These are phyloP conservation scores for Oleoguttula mirabilis DNA, from an alignment of 495 filamentous ascomycete genomes.

Conservation along the genomic window DNA sequence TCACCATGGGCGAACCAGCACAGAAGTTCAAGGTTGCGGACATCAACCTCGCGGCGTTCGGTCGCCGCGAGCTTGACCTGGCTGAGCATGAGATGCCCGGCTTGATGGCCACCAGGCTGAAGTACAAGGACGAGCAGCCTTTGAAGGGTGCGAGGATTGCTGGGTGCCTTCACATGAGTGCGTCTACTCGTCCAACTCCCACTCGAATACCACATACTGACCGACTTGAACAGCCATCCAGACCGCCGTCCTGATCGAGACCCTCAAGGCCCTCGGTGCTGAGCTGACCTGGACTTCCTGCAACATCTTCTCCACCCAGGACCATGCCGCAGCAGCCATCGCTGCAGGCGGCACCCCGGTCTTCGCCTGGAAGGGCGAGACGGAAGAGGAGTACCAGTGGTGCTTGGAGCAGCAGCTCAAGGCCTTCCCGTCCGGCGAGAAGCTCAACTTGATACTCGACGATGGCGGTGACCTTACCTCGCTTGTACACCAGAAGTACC, in stretches of 20 bases:
- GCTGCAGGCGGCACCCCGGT: conserved; percentile 88
- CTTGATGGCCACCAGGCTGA: conserved; percentile 85
- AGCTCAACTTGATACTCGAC: conserved; percentile 96
- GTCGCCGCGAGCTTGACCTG: conserved; percentile 96
- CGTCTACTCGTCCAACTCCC: conserved; percentile 14
- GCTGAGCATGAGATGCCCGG: conserved; percentile 98
- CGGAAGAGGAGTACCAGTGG: conserved; percentile 99
- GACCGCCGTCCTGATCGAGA: conserved; percentile 98
- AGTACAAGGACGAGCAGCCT: conserved; percentile 89
- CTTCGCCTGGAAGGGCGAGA: conserved; percentile 99
- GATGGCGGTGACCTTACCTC: conserved; percentile 96
- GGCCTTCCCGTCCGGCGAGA: conserved; percentile 93
- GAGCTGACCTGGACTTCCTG: conserved; percentile 94
- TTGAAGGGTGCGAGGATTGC: conserved; percentile 80
- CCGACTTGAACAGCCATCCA: conserved; percentile 61
- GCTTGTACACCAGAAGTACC: conserved; percentile 95
- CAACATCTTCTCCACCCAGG: conserved; percentile 99
- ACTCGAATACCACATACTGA: not conserved
- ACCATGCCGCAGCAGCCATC: conserved; percentile 95
- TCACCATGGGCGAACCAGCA: conserved; percentile 62
- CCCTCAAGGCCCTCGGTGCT: conserved; percentile 80
- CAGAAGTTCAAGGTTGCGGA: conserved; percentile 96
- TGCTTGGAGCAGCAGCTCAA: conserved; percentile 95
- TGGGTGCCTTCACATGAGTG: conserved; percentile 98
- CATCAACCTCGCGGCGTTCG: conserved; percentile 92